Evolutionary conservation across 805 yeast genomes (phyloP), one percentile per base, ranked within the genome.

Genomic region (Starmerella bombicola): DNA sequence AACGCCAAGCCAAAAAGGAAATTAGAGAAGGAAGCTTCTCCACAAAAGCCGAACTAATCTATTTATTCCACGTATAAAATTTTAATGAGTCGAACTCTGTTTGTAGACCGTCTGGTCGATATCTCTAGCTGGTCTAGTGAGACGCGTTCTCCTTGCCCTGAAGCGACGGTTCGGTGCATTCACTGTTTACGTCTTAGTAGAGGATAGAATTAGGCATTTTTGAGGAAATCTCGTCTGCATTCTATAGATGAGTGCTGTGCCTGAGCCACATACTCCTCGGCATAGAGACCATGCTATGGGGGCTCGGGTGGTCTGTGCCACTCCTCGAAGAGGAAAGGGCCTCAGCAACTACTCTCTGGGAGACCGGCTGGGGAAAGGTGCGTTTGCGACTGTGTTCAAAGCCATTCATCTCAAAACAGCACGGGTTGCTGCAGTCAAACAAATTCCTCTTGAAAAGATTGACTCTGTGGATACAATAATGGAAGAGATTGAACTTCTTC

Each of bases 361-460:
- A 35, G 79, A 75, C 35, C 69, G 78, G 28, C 66, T 91, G 2
- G 98, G 97, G 3, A 73, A 73, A 45, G 98, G 98, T 2, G 96
- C 96, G 0, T 85, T 76, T 57, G 97, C 96, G 1, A 72, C 73
- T 30, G 96, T 88, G 3, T 85, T 78, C 59, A 70, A 72, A 43
- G 95, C 88, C 0, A 62, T 76, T 22, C 80, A 84, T 52, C 60
- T 69, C 44, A 65, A 64, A 40, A 80, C 86, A 0, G 73, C 74
- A 5, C 77, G 74, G 39, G 68, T 75, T 2, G 80, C 82, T 4
- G 95, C 95, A 1, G 73, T 85, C 19, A 84, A 84, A 56, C 86
- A 80, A 56, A 75, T 84, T 23, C 62, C 69, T n/a, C 66, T 80
- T 31, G 76, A 52, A 3, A 57, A 59, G 25, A 47, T 61, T 32